Evolutionary conservation across 306 rosid genomes (phyloP).

Genomic region (Ormosia emarginata): DNA sequence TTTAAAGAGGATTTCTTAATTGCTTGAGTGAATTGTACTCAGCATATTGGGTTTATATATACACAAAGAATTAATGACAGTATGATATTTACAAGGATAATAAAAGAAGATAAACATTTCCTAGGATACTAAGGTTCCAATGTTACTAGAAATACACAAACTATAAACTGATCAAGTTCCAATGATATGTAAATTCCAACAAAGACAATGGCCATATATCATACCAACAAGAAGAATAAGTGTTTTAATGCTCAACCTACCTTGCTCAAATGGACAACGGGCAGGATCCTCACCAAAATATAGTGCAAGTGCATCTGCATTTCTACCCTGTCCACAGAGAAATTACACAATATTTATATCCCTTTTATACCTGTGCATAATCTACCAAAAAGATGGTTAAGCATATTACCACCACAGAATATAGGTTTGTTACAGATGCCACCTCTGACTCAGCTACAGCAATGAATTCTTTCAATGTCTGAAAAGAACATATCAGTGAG

Average conservation of each 20-base stretch:
- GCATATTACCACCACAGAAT: constrained; percentile 75
- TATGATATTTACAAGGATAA: too few species aligned
- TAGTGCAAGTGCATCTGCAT: constrained; percentile 83
- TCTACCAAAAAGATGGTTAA: constrained; percentile 16
- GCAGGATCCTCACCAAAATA: constrained; percentile 96
- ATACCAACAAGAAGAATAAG: neutral
- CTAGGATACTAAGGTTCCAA: too few species aligned
- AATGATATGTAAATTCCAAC: too few species aligned
- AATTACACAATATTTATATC: constrained; percentile 23
- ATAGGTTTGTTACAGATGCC: constrained; percentile 67
- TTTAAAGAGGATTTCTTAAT: too few species aligned
- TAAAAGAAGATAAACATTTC: too few species aligned
- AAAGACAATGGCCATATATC: constrained; percentile 5
- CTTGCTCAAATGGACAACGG: constrained; percentile 90
- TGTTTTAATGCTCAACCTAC: constrained; percentile 43
- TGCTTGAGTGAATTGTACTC: too few species aligned
- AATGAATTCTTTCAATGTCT: constrained; percentile 85
- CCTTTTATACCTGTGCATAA: constrained; percentile 12
- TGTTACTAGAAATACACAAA: too few species aligned
- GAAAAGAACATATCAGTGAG: constrained; percentile 14
- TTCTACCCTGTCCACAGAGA: constrained; percentile 76
- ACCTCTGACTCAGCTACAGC: constrained; percentile 73
- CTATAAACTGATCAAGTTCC: too few species aligned
- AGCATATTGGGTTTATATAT: too few species aligned
- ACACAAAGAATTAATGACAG: too few species aligned